phyloP scores from a whole-genome alignment of 495 filamentous ascomycete genomes.

The Trichoderma erinaceum region DNA sequence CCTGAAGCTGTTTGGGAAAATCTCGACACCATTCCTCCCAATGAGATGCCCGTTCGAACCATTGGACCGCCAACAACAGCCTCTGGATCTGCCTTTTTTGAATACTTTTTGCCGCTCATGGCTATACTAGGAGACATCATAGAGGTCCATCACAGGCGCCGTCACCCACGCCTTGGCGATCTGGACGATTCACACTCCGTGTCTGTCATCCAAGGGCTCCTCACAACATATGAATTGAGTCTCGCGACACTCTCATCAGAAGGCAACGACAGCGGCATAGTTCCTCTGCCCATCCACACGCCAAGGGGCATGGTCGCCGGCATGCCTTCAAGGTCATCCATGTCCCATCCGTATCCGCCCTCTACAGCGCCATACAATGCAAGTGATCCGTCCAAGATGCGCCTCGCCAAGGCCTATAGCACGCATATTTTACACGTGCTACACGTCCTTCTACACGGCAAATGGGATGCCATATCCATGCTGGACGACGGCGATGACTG shows the following conservation, averaged over 20 bases:
- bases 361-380: constrained; percentile 14
- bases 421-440: constrained; percentile 57
- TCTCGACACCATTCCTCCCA: constrained; percentile 25
- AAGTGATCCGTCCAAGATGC: constrained; percentile 32
- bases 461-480: constrained; percentile 55
- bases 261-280: neutral
- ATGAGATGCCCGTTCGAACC: constrained; percentile 23
- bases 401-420: constrained; percentile 67
- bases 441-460: constrained; percentile 50
- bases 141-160: constrained; percentile 65
- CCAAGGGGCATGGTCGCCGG: constrained; percentile 3
- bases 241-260: constrained; percentile 16
- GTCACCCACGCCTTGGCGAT: constrained; percentile 64
- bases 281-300: neutral
- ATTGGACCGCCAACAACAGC: constrained; percentile 28
- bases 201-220: constrained; percentile 21
- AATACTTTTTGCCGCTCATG: constrained; percentile 74
- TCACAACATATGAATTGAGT: constrained; percentile 23
- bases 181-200: constrained; percentile 21
- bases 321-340: neutral
- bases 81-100: constrained; percentile 55
- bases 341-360: neutral
- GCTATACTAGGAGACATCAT: constrained; percentile 72
- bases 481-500: constrained; percentile 53
- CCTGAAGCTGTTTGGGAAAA: constrained; percentile 41